Base-by-base conservation (phyloP, 805 yeast genomes). In the Metschnikowia kofuensis region DNA sequence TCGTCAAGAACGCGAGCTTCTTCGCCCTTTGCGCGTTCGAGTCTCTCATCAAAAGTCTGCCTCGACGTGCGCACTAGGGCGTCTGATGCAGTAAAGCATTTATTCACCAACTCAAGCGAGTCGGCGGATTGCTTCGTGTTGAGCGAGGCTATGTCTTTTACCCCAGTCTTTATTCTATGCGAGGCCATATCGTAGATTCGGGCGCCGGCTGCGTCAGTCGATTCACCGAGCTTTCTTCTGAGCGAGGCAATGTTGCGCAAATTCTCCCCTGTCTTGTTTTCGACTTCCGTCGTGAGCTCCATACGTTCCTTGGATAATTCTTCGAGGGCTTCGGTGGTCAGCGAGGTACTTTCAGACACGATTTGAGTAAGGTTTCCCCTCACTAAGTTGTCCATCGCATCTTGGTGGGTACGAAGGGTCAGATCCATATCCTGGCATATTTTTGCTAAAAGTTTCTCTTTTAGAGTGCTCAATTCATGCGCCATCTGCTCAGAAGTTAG, bases 121-220 rank as follows among this genome's bases (percentile, higher is more conserved):
- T 34, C 32, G 34, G 14, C 21, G 7, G 35, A 37, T 16, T 34
- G 37, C 11, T 35, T 12, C 10, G 14, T 11, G 28, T 47, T 34
- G 8, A 29, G 13, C 13, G 38, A 10, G 12, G 16, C 5, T 13
- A 47, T 42, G 14, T 43, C n/a, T 11, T 38, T 40, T 2, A 42
- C 21, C 12, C 40, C 37, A 11, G 12, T 21, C 12, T 21, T 10
- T 7, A 42, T 10, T 34, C 27, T 42, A 29, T 11, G 26, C 12
- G 30, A 10, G 10, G 46, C 26, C 10, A 38, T 38, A 9, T 38
- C 38, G 14, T 29, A 42, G 6, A 47, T 29, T 29, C 15, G 38
- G 43, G 44, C 40, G 40, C 46, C 47, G 15, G 50, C 50, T 35
- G 37, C 40, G 6, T 16, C 31, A n/a, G 30, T 42, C 21, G 37